Percentiles rank a stretch among this genome's conserved stretches.
phyloP scores from a whole-genome alignment of 345 rosid genomes.

The Aquilaria sinensis region DNA sequence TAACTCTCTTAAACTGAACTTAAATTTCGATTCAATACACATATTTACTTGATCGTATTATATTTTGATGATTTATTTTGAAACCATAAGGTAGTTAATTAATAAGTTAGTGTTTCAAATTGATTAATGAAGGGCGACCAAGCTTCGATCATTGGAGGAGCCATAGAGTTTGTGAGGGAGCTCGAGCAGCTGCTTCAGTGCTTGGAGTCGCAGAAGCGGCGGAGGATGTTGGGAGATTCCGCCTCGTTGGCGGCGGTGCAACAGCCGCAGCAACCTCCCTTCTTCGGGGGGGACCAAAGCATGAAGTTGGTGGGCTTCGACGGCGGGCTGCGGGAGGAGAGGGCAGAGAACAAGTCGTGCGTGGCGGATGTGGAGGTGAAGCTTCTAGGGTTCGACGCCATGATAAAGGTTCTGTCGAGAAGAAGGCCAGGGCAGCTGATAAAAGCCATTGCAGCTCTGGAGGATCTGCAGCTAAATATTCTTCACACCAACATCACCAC shows the following conservation, averaged over 20 bases:
- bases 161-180: conserved; percentile 90
- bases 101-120: not conserved
- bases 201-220: conserved; percentile 80
- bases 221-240: conserved; percentile 54
- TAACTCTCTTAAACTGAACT: not conserved
- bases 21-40: too few species aligned
- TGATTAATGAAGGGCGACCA: conserved; percentile 66
- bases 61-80: not conserved
- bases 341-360: conserved; percentile 77
- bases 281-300: not conserved
- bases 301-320: not conserved
- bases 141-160: conserved; percentile 98
- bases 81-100: not conserved
- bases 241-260: conserved; percentile 27
- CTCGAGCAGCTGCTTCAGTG: conserved; percentile 89
- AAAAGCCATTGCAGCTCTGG: conserved; percentile 82
- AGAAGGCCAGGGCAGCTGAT: conserved; percentile 89
- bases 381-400: conserved; percentile 84
- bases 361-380: conserved; percentile 92
- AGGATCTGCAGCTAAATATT: conserved; percentile 83
- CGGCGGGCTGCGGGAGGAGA: conserved; percentile 52
- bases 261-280: conserved; percentile 32
- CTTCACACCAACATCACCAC: conserved; percentile 94
- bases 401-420: conserved; percentile 85
- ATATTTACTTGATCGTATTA: not conserved